Percentiles rank a stretch among this genome's conserved stretches.
These are phyloP conservation scores for Cyclaneusma minus DNA, from an alignment of 2,329 filamentous ascomycete genomes.

Conservation along the genomic window DNA sequence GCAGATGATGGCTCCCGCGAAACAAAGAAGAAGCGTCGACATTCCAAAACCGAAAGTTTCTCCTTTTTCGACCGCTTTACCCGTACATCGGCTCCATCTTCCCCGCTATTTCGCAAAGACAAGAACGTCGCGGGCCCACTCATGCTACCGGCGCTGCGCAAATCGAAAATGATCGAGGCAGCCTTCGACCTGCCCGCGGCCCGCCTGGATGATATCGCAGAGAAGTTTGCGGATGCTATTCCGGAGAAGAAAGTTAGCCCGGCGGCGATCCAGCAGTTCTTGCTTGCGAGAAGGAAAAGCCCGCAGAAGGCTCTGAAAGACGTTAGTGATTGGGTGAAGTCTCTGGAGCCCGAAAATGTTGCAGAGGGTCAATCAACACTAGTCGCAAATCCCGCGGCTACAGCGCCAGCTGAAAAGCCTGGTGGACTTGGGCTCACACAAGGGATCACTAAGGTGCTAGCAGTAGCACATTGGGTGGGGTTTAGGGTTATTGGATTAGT, in stretches of 20 bases:
- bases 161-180: conserved; percentile 9
- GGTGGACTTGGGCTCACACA: no score
- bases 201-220: conserved; percentile 31
- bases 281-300: conserved; percentile 45
- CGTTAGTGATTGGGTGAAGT: conserved; percentile 37
- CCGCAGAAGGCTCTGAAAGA: conserved; percentile 38
- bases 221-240: conserved; percentile 34
- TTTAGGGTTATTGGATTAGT: no score
- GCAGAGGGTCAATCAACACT: no score
- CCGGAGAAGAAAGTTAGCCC: conserved; percentile 37
- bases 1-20: conserved; percentile 20
- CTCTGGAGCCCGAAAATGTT: no score
- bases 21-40: conserved; percentile 1
- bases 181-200: no score
- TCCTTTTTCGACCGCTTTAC: background rate
- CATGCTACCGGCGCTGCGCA: conserved; percentile 2
- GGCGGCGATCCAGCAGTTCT: conserved; percentile 49
- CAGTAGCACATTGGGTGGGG: no score
- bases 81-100: conserved; percentile 1
- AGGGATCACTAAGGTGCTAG: no score
- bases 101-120: conserved; percentile 2
- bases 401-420: no score
- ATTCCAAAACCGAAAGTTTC: conserved; percentile 1
- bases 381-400: no score
- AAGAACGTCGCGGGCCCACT: conserved; percentile 3